phyloP scores from a whole-genome alignment of 495 filamentous ascomycete genomes.

The Tuber magnatum region DNA sequence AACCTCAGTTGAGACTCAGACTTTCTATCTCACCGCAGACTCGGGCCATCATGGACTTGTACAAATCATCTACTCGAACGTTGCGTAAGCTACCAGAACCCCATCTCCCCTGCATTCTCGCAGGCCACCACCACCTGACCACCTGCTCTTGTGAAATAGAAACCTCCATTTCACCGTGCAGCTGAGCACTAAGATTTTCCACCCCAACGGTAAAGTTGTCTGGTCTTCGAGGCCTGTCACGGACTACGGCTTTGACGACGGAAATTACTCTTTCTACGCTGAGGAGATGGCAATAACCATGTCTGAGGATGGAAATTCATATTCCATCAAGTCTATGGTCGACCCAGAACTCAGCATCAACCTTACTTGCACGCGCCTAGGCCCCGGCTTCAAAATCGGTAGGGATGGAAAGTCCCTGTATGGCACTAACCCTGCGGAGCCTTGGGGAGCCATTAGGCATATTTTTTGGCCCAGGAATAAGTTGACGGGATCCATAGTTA shows the following conservation, averaged over 20 bases:
- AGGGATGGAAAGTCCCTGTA: slow-evolving; percentile 78
- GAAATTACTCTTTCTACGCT: slow-evolving; percentile 73
- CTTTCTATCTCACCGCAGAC: slow-evolving; percentile 82
- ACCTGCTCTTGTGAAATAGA: slow-evolving; percentile 45
- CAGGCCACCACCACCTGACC: background rate
- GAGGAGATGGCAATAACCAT: slow-evolving; percentile 74
- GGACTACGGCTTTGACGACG: slow-evolving; percentile 75
- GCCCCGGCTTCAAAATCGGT: slow-evolving; percentile 79
- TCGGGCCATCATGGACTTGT: slow-evolving; percentile 66
- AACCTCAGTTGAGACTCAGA: slow-evolving; percentile 93
- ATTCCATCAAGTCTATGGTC: slow-evolving; percentile 75
- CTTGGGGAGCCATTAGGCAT: slow-evolving; percentile 90
- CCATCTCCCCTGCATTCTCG: slow-evolving; percentile 1
- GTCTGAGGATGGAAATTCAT: slow-evolving; percentile 71
- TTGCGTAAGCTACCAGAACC: slow-evolving; percentile 62
- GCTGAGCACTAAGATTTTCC: slow-evolving; percentile 88
- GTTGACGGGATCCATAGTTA: slow-evolving; percentile 75
- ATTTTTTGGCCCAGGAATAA: slow-evolving; percentile 83
- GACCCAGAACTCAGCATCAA: slow-evolving; percentile 73
- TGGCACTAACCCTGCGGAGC: slow-evolving; percentile 72
- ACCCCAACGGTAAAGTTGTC: slow-evolving; percentile 60
- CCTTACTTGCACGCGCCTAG: slow-evolving; percentile 62
- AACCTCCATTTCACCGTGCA: slow-evolving; percentile 84
- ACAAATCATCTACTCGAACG: slow-evolving; percentile 96
- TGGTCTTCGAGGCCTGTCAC: slow-evolving; percentile 73